Evolutionary conservation across 805 yeast species (phyloP), one percentile per base, ranked within the genome.

Genomic region (Schizosaccharomyces osmophilus): DNA sequence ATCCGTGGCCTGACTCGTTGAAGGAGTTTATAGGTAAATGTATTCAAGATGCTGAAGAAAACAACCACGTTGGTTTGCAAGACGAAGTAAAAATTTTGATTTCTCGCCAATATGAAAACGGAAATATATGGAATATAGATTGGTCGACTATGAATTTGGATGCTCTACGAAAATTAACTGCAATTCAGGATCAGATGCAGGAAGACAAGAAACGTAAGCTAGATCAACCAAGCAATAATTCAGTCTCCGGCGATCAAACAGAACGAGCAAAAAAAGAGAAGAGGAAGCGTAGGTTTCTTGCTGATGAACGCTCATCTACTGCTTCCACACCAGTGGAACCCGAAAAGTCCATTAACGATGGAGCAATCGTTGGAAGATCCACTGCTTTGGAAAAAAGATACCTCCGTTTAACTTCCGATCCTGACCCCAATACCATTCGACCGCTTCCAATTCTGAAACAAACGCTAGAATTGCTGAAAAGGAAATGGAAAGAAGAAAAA

Each of bases 391-490:
- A 88, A 66, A 93, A 90, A 70, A 74, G 79, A 55, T 90, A 88
- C 69, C 73, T 87, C 29, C 77, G 97, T 63, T 73, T 93, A 63
- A 93, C 98, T 0, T 85, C 95, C 1, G 95, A 83, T 61, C 96
- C 97, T 0, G 85, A 86, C 64, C 96, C 97, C 0, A 78, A 79
- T 1, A 73, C 77, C 32, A 96, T 90, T 1, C 76, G 98, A 59
- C 97, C 97, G 0, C 73, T 79, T 55, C 69, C 68, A 0, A 74
- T 87, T 0, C 72, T 90, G 62, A 75, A 78, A 63, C 76, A 78
- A 66, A 77, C 95, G 2, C 72, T 83, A 55, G 73, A 74, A 26
- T 69, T 75, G 59, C 75, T 90, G 6, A 70, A 79, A 64, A 68
- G 72, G 9, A 83, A 82, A 67, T 82, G 80, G 63, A 72, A 71